Conservation (phyloP, 768 basidiomycete species). For the Phlebiopsis flavidoalba region DNA sequence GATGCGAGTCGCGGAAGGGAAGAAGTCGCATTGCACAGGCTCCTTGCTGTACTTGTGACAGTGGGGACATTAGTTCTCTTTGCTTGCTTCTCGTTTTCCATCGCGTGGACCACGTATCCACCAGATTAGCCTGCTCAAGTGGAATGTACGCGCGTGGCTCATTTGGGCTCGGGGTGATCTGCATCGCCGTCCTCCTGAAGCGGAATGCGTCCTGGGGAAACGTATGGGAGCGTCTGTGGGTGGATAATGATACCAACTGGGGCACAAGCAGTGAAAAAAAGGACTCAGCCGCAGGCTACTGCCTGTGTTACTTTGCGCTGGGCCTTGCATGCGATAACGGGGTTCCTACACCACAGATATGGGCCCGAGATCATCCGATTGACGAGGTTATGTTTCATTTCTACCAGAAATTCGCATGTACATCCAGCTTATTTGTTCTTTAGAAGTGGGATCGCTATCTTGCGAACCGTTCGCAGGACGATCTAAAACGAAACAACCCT, state of each 20-base stretch:
- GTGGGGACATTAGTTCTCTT: conserved; percentile 34
- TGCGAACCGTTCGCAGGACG: conserved; percentile 48
- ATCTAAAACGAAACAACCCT: conserved; percentile 38
- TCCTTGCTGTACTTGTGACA: conserved; percentile 33
- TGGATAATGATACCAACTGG: conserved; percentile 44
- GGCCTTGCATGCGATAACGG: conserved; percentile 50
- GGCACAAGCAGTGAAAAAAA: conserved; percentile 52
- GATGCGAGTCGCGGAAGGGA: too few species aligned
- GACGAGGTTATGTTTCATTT: conserved; percentile 42
- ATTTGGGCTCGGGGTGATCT: conserved; percentile 47
- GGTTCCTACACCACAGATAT: conserved; percentile 45
- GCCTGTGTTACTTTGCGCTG: conserved; percentile 39
- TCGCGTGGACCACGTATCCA: conserved; percentile 37
- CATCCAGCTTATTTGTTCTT: neutral
- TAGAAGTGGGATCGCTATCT: conserved; percentile 72
- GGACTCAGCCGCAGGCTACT: conserved; percentile 48
- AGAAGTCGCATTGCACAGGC: conserved; percentile 41
- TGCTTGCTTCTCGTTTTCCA: conserved; percentile 43
- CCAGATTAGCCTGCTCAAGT: conserved; percentile 49
- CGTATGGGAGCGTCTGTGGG: conserved; percentile 59
- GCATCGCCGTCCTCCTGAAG: conserved; percentile 46
- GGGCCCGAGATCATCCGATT: conserved; percentile 69
- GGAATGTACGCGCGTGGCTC: conserved; percentile 56
- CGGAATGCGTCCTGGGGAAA: conserved; percentile 51
- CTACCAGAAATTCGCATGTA: neutral